Conservation (phyloP, 2,329 filamentous ascomycete genomes). For the Talaromyces piceae region DNA sequence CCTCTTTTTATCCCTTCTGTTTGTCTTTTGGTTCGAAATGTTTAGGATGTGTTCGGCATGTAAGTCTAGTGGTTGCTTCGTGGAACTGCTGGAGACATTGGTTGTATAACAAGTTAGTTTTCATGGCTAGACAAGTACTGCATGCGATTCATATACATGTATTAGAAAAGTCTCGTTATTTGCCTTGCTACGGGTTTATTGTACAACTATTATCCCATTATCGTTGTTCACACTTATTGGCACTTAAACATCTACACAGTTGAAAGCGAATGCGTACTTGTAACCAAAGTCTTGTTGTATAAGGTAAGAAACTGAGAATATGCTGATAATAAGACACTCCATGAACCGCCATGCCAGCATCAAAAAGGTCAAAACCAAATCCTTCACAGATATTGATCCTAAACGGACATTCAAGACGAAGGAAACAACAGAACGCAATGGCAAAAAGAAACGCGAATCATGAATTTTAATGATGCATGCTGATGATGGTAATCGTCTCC, state of each 20-base stretch:
- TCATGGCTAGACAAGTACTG: no score
- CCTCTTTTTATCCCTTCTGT: not conserved
- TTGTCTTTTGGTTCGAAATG: not conserved
- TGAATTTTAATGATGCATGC: not conserved
- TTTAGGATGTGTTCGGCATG: not conserved
- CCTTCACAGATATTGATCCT: not conserved
- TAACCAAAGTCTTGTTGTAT: not conserved
- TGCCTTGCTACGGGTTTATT: no score
- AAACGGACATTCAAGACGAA: not conserved
- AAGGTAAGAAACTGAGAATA: not conserved
- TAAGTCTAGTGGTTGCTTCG: no score
- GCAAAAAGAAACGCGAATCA: not conserved
- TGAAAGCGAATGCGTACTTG: no score
- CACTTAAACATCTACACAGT: no score
- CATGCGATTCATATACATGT: no score
- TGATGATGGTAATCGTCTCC: not conserved
- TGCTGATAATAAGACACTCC: not conserved
- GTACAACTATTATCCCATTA: slow-evolving; percentile 1
- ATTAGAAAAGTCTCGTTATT: no score
- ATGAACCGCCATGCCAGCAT: not conserved
- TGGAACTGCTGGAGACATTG: no score
- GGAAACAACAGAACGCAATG: not conserved
- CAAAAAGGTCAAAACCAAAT: not conserved
- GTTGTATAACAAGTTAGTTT: no score
- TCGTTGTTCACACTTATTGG: no score